These are phyloP conservation scores for Xylaria multiplex DNA, from an alignment of 2,329 filamentous ascomycete genomes.

Conservation along the genomic window DNA sequence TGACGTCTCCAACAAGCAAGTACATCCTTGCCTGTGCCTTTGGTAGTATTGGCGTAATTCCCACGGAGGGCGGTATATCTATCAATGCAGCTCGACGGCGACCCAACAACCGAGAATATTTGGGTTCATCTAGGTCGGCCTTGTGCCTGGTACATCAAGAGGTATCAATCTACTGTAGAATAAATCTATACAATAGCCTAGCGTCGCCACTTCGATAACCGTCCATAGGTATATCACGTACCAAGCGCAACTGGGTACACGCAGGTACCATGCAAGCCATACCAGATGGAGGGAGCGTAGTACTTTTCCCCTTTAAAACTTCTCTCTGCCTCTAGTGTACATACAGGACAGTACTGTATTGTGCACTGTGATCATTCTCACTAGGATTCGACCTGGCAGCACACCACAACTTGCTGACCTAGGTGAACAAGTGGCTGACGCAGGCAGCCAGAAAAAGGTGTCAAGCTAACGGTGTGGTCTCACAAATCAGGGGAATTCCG, in stretches of 20 bases:
- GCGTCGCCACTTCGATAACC: not conserved
- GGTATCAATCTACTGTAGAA: not conserved
- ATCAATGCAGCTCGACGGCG: not conserved
- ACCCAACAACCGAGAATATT: not conserved
- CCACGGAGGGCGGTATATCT: not conserved
- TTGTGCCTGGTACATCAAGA: not conserved
- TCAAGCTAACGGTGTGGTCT: constrained; percentile 26
- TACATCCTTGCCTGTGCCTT: constrained; percentile 11
- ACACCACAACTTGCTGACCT: constrained; percentile 26
- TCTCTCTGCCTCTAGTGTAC: not conserved
- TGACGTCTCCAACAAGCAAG: constrained; percentile 14
- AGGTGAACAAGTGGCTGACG: constrained; percentile 30
- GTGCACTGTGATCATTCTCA: constrained; percentile 9
- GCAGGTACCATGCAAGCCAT: constrained; percentile 32
- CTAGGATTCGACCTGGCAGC: constrained; percentile 19
- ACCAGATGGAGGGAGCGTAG: constrained; percentile 27
- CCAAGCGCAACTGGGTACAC: constrained; percentile 23
- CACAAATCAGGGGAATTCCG: constrained; percentile 26
- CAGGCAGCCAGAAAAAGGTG: constrained; percentile 5
- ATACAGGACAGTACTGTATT: not conserved
- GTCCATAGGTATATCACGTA: constrained; percentile 21
- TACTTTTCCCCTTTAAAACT: not conserved
- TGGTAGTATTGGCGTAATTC: constrained; percentile 18
- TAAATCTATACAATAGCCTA: not conserved
- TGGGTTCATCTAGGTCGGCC: constrained; percentile 5